Percentiles rank a stretch among this genome's conserved stretches.
Evolutionary conservation across 2,329 filamentous ascomycete species (phyloP).

Genomic region (Cordyceps cateniannulata): DNA sequence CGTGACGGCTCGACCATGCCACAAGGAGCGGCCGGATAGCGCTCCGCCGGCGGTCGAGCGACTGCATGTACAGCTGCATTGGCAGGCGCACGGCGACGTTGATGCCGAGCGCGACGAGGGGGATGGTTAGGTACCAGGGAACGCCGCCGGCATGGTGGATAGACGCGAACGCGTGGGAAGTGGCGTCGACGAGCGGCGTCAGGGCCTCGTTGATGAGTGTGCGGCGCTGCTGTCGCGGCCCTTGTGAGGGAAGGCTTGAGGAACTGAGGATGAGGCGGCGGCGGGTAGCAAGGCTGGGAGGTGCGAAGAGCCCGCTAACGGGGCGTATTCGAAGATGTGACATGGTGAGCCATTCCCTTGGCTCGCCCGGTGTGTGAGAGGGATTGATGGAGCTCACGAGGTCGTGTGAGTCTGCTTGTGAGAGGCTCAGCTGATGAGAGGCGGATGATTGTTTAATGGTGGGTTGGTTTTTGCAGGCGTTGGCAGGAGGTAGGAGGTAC

Average conservation of each 20-base stretch:
- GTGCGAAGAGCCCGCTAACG: background rate
- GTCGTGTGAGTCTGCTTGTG: background rate
- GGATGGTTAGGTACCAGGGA: constrained; percentile 50
- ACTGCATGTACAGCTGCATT: constrained; percentile 34
- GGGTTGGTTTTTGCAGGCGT: background rate
- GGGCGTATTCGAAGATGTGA: background rate
- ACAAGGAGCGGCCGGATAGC: constrained; percentile 24
- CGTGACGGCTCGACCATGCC: constrained; percentile 27
- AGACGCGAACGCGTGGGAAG: constrained; percentile 37
- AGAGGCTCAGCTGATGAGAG: background rate
- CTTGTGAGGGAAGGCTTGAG: background rate
- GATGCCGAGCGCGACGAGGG: constrained; percentile 42
- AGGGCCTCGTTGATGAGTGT: background rate
- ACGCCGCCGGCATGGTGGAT: constrained; percentile 42
- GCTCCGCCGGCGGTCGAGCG: constrained; percentile 24
- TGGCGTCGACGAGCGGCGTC: constrained; percentile 24
- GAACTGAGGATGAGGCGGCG: background rate
- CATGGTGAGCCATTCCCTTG: constrained; percentile 6
- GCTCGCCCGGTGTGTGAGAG: background rate
- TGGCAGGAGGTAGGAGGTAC: too few species aligned
- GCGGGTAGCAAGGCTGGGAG: background rate
- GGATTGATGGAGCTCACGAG: background rate
- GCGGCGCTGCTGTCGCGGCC: constrained; percentile 16
- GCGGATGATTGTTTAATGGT: background rate
- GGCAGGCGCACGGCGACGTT: constrained; percentile 42